Conservation (phyloP, 129 eudicot genomes). For the Kitagawia praeruptora region DNA sequence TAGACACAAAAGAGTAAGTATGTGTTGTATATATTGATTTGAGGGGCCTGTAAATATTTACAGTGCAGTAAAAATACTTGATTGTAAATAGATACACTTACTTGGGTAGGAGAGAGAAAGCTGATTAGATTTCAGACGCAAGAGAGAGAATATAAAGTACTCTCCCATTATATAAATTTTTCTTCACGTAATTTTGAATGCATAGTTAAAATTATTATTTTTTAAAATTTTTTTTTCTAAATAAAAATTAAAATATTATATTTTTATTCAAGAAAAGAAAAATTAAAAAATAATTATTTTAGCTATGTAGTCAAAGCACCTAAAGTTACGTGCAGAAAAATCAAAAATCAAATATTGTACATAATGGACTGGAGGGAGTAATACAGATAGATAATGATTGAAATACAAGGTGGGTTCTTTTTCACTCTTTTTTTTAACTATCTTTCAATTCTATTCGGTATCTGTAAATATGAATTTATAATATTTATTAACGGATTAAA, state of each 20-base stretch:
- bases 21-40: neutral
- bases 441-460: neutral
- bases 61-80: neutral
- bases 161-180: too few species aligned
- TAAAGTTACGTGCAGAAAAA: too few species aligned
- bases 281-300: too few species aligned
- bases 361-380: too few species aligned
- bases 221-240: too few species aligned
- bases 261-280: too few species aligned
- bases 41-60: neutral
- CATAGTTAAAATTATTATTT: too few species aligned
- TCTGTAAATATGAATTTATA: neutral
- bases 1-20: neutral
- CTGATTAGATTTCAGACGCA: conserved; percentile 1
- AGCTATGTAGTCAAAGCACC: too few species aligned
- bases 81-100: neutral
- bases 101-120: neutral
- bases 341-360: too few species aligned
- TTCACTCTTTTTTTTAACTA: neutral
- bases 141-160: neutral
- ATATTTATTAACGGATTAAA: neutral
- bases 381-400: conserved; percentile 6
- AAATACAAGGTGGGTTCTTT: neutral
- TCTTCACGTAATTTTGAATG: too few species aligned
- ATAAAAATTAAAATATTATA: too few species aligned